Evolutionary conservation across 805 yeast species (phyloP), one percentile per base, ranked within the genome.

Genomic region (Saturnispora dispora): DNA sequence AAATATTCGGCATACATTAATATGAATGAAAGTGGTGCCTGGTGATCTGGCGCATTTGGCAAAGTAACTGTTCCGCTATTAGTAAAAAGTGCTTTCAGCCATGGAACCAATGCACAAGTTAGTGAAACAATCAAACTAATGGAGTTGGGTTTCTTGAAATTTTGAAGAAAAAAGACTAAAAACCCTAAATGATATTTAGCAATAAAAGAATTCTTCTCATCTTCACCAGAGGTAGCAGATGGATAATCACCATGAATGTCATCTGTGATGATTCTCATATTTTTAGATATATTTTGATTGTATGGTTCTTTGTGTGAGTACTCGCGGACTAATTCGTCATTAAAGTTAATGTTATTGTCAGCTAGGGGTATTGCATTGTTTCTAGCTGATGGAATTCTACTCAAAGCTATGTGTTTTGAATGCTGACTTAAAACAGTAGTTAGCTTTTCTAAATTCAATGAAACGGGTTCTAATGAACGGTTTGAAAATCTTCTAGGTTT

Each of bases 11-110:
- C 65, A 42, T 72, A 70, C 55, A 78, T 80, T 45, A 79, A 66
- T 3, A 78, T 52, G 52, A 79, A 79, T 2, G 82, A 77, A 18
- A 79, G 67, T 9, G 83, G 79, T 2, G 83, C 82, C 49, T 69
- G 63, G 5, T 63, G 57, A 61, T 79, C 83, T 1, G 83, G 83
- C 2, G 72, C 71, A 48, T 60, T 59, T 6, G 71, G 63, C 42
- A 69, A 49, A 22, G 51, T 46, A 1, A 63, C 67, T 3, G 61
- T 53, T 18, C 63, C 61, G 13, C 62, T 60, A 4, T 64, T 55
- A 5, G 72, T 72, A 57, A 75, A 75, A 7, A 75, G 60, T 3
- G 78, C 77, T 52, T 74, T 75, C 7, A 70, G 58, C 63, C 83
- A 81, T 5, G 83, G 83, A 10, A 81, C 64, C 72, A 78, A 70